Evolutionary conservation across 139 green algal genomes (phyloP), one percentile per base, ranked within the genome.

Genomic region (Chlamydomonas schloesseri): DNA sequence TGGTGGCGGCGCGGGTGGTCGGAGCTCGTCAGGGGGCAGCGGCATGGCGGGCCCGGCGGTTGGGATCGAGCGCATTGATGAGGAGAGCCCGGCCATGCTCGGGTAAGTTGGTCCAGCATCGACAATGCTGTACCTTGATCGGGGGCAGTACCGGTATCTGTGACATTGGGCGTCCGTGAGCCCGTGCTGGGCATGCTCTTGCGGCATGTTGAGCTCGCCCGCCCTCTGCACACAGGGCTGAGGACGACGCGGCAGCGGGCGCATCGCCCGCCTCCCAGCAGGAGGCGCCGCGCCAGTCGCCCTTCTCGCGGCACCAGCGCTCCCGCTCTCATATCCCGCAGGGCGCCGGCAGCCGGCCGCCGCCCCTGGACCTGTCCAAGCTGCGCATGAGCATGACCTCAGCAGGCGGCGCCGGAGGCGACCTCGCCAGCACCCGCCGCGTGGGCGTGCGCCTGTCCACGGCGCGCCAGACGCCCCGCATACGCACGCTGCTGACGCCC

Each of bases 401-500:
- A 50, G 42, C 42, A 5, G 42, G 42, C 42, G 42, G 42, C 6
- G 68, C 34, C 60, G 60, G 23, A 10, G 17, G 10, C 47, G 79
- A 85, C 20, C 47, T 47, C 3, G 42, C 28, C 60, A 84, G 78
- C 78, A 84, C 5, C 62, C 78, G 78, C 18, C 72, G 36, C 26
- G 17, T 67, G 2, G 78, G 78, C 46, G 64, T 84, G 42, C 79
- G 79, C 2, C 23, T 85, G n/a, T 77, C 65, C 24, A 53, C 33
- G 0, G 31, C 67, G 24, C 79, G 79, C 23, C 46, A 20, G 29
- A 34, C 64, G 28, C 31, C 62, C 3, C 64, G 64, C n/a, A 57
- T 85, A 47, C 76, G 76, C n/a, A 76, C 67, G 11, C 33, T 85
- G 14, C 2, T 85, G 5, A 85, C 79, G 13, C 79, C 79, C 3